phyloP scores from a whole-genome alignment of 768 basidiomycete genomes.

The Trametes sanguinea region DNA sequence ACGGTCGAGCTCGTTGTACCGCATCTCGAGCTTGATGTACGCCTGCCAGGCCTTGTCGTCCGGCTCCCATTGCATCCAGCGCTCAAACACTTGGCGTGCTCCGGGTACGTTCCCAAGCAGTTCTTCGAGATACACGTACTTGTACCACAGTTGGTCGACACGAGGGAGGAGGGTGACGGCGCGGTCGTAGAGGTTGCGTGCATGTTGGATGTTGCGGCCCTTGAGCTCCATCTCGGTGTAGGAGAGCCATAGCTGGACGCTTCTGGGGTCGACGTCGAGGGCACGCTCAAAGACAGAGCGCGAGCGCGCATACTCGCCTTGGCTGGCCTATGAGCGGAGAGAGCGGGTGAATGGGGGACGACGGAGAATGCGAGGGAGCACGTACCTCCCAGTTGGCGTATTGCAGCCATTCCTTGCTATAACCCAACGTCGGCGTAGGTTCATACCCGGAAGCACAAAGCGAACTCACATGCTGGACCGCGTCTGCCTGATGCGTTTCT shows the following conservation, averaged over 20 bases:
- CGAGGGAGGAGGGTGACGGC: slow-evolving; percentile 96
- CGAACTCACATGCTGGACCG: slow-evolving; percentile 73
- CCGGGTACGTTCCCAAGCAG: slow-evolving; percentile 94
- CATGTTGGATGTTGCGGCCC: slow-evolving; percentile 95
- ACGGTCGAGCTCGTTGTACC: slow-evolving; percentile 89
- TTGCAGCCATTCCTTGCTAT: slow-evolving; percentile 83
- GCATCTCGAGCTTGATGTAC: slow-evolving; percentile 97
- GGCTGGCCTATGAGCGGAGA: slow-evolving; percentile 63
- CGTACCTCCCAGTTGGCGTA: slow-evolving; percentile 85
- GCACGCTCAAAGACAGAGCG: slow-evolving; percentile 97
- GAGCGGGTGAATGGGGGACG: neutral
- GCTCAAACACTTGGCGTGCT: slow-evolving; percentile 95
- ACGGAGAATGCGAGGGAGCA: slow-evolving; percentile 4
- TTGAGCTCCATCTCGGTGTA: slow-evolving; percentile 99
- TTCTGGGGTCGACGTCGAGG: slow-evolving; percentile 90
- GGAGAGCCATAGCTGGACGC: slow-evolving; percentile 88
- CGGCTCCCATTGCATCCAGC: slow-evolving; percentile 99
- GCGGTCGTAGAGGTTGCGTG: slow-evolving; percentile 95
- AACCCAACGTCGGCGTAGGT: slow-evolving; percentile 5
- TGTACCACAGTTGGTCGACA: slow-evolving; percentile 98
- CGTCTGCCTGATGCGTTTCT: slow-evolving; percentile 81
- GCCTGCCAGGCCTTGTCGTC: slow-evolving; percentile 99
- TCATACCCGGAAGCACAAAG: neutral
- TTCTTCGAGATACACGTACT: slow-evolving; percentile 98
- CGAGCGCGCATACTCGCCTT: slow-evolving; percentile 94